Percentiles rank a stretch among this genome's conserved stretches.
These are phyloP conservation scores for Vitis hybrid DNA, from an alignment of 177 flowering plant species.

Conservation along the genomic window DNA sequence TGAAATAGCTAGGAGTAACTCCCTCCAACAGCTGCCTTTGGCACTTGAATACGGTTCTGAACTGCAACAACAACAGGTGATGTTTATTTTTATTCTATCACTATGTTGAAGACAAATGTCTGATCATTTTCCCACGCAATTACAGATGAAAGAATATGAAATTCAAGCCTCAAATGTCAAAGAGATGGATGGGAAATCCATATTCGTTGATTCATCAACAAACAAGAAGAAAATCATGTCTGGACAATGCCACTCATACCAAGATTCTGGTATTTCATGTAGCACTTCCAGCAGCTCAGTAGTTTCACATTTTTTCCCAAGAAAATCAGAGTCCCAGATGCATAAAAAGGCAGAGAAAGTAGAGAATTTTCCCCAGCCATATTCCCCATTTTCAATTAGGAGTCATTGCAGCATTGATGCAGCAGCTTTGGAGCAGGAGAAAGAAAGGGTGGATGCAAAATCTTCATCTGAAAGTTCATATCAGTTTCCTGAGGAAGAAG, in stretches of 20 bases:
- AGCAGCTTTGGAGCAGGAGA: neutral
- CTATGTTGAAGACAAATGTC: neutral
- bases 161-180: neutral
- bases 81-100: neutral
- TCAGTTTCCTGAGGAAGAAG: conserved; percentile 28
- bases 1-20: conserved; percentile 50
- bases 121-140: neutral
- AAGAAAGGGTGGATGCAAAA: conserved; percentile 1
- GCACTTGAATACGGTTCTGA: conserved; percentile 43
- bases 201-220: conserved; percentile 9
- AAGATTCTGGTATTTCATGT: neutral
- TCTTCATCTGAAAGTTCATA: conserved; percentile 38
- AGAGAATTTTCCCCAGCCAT: neutral
- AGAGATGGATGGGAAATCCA: conserved; percentile 13
- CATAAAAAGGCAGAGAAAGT: neutral
- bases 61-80: conserved; percentile 33
- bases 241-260: neutral
- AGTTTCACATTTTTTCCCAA: conserved; percentile 8
- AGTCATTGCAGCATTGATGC: neutral
- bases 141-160: conserved; percentile 11
- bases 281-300: conserved; percentile 10
- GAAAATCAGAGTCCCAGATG: conserved; percentile 4
- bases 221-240: neutral
- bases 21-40: conserved; percentile 29
- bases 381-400: conserved; percentile 1